Base-by-base conservation (phyloP, 768 basidiomycete genomes). In the Tephrocybe sp. region DNA sequence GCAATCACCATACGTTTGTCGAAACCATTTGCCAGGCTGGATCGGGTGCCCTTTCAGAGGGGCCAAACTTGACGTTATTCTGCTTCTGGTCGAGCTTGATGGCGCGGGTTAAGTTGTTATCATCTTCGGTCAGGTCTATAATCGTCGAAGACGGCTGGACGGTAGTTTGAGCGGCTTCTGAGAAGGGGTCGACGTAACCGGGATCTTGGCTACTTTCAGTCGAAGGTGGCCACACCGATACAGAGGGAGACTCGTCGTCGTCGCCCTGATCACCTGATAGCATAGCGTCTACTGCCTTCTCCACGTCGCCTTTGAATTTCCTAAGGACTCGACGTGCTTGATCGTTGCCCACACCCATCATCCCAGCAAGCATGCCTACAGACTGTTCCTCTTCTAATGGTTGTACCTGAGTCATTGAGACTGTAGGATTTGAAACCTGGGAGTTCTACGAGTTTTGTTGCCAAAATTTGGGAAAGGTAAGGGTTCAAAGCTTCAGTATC, bases 1-100 rank as follows among this genome's bases (percentile, higher is more conserved):
- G 38, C 46, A 26, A 44, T 10, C 38, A 59, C 63, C 64, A 61
- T 69, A 87, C 87, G 62, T 85, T 82, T 5, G 85, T 81, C 16
- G 81, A 79, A 7, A 87, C 85, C 62, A 88, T 65, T 43, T 84
- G 83, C 87, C 86, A 88, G 48, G 74, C 76, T 1, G 84, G 78
- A 62, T 87, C 74, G 1, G 86, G 75, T 3, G 83, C 75, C 36
- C 86, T 74, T 34, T 82, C 70, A 53, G 77, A 83, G 13, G 84
- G 83, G 0, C 80, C 75, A 64, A 87, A 83, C 36, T 72, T 68
- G 1, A 75, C 65, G 6, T 62, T 66, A 22, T 63, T 64, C 43
- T 71, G 59, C 12, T 73, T 73, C 62, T 85, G 68, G 7, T 80
- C 83, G 39, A 81, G 75, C 44, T 77, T 68, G 54, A 85, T 60